Conservation (phyloP, 768 basidiomycete genomes). For the Hortiboletus flavorubellus region DNA sequence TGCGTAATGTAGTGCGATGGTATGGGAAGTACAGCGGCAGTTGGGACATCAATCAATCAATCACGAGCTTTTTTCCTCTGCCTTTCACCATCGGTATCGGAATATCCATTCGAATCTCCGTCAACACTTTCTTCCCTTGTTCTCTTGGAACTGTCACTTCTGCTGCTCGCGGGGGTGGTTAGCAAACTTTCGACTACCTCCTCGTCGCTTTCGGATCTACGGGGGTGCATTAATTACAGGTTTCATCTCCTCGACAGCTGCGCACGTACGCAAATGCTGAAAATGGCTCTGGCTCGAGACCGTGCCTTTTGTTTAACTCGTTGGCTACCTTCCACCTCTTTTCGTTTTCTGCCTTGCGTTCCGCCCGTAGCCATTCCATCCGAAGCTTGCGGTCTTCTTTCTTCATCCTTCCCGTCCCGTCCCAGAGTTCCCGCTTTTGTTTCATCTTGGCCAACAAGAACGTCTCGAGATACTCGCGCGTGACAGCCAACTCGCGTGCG, state of each 20-base stretch:
- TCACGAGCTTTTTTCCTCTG: constrained; percentile 15
- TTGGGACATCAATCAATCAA: constrained; percentile 2
- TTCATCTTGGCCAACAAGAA: constrained; percentile 29
- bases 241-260: not conserved
- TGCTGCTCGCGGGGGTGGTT: constrained; percentile 23
- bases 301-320: constrained; percentile 4
- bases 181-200: constrained; percentile 24
- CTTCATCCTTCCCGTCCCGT: constrained; percentile 28
- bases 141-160: constrained; percentile 15
- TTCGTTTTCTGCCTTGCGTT: constrained; percentile 18
- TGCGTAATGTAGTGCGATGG: not conserved
- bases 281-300: constrained; percentile 17
- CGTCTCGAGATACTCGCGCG: constrained; percentile 27
- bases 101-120: not conserved
- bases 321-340: constrained; percentile 21
- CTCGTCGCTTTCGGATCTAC: constrained; percentile 24
- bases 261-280: constrained; percentile 23
- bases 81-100: not conserved
- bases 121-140: constrained; percentile 7
- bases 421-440: constrained; percentile 30
- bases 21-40: not conserved
- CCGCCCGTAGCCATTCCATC: constrained; percentile 23
- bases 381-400: constrained; percentile 22
- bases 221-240: not conserved
- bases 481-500: constrained; percentile 18